Base-by-base conservation (phyloP, 805 yeast species). In the Sugiyamaella mastotermitis region DNA sequence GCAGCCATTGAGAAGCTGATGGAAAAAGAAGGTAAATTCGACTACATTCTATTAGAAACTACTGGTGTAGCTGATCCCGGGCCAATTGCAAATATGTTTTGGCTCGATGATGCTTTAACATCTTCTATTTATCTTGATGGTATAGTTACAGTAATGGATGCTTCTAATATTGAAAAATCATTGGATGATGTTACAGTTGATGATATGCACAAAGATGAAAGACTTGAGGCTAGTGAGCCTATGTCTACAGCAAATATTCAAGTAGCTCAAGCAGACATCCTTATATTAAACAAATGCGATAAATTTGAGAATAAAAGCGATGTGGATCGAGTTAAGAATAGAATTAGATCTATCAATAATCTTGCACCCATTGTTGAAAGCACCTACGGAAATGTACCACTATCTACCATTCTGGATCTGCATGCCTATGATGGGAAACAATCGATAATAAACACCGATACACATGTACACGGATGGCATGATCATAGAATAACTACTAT, bases 41-140 rank as follows among this genome's bases (percentile, higher is more conserved):
- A 92, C 60, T 83, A 90, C 55, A 87, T 92, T n/a, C 58, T 92
- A 17, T 64, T 92, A 37, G 98, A 92, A 56, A 92, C 98, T 0
- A 86, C 95, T 0, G 98, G 98, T 0, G 71, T 92, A 11, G 98
- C 98, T 0, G 97, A 92, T 55, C 98, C 98, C 0, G 97, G 88
- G 0, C 97, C 97, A 0, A 86, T 92, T 19, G 96, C 97, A 3
- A 76, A 79, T 47, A 90, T 90, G 96, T 92, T 92, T 61, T 92
- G 98, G 98, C 69, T 88, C 21, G 98, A 92, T 57, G 90, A 84
- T 17, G 97, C 88, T 0, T 66, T 92, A 41, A 71, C 80, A 11
- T 79, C 95, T 3, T 80, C 78, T 48, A 86, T 92, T 1, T 83
- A 84, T 56, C 80, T 92, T 22, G 97, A 90, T 59, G 95, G 95